These are phyloP conservation scores for Myrica gale DNA, from an alignment of 306 rosid species.

Conservation along the genomic window DNA sequence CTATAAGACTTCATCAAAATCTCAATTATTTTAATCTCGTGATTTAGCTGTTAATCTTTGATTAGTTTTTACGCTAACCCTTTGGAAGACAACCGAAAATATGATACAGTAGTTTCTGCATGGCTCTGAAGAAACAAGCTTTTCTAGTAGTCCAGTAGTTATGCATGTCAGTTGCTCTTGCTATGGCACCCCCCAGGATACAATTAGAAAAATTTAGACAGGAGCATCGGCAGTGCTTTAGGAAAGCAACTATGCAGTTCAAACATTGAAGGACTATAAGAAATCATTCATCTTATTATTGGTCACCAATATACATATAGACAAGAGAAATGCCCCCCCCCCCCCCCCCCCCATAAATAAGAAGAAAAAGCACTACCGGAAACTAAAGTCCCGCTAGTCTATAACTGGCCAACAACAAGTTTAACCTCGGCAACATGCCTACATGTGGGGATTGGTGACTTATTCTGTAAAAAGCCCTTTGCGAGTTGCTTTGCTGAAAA, in stretches of 20 bases:
- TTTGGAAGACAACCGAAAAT: neutral
- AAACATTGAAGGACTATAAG: neutral
- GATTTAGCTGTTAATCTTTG: neutral
- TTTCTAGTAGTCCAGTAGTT: too few relatives aligned
- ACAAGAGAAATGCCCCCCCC: neutral
- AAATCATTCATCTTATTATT: neutral
- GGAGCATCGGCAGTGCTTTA: neutral
- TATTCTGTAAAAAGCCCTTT: slow-evolving; percentile 12
- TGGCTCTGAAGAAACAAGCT: neutral
- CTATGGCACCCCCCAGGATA: too few relatives aligned
- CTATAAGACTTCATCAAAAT: neutral
- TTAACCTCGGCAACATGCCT: slow-evolving; percentile 14
- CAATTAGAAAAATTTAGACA: neutral
- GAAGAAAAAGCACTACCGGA: slow-evolving; percentile 17
- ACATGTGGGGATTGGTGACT: slow-evolving; percentile 2
- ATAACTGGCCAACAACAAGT: slow-evolving; percentile 34
- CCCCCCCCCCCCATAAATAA: neutral
- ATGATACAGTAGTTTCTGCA: neutral
- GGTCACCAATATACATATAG: neutral
- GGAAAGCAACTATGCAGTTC: neutral
- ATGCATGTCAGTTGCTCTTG: too few relatives aligned
- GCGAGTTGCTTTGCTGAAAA: slow-evolving; percentile 28
- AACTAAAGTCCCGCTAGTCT: slow-evolving; percentile 23
- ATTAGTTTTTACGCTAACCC: slow-evolving; percentile 2
- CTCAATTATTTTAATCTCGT: neutral